Evolutionary conservation across 768 basidiomycete species (phyloP), one percentile per base, ranked within the genome.

Genomic region (Galerina sulciceps): DNA sequence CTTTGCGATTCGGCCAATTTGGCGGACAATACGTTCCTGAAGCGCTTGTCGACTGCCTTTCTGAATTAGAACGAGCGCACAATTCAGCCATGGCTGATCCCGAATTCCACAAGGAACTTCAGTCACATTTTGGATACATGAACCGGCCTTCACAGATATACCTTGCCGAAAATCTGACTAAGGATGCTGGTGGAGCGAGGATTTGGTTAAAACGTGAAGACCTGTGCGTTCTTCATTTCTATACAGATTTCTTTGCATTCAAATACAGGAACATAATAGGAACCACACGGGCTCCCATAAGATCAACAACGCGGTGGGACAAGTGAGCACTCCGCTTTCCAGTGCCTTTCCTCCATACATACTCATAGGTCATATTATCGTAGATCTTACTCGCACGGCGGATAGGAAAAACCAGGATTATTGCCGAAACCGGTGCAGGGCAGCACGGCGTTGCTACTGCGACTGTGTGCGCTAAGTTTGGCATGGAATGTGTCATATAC

Each of bases 281-380:
- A 99, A 99, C 72, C 96, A 99, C 71, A 99, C 97, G 0, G 97
- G 97, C 14, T 98, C 96, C 10, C 97, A 99, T 76, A 99, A 99
- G 75, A 99, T 99, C 70, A 99, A 99, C 76, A 99, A 99, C 72
- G 96, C 96, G 20, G 90, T 99, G 58, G 97, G 97, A 36, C 96
- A 96, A 82, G 90, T 87, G 66, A 61, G 79, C 67, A 26, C 22
- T 15, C 17, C 15, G 15, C 22, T 43, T 50, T 23, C 40, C 36
- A 40, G 13, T 3, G 23, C 4, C 31, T 45, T 26, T 23, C 14
- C 14, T 10, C 18, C 6, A 34, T 15, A 46, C 23, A 26, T 36
- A 31, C 48, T 15, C 15, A 23, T 15, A 52, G 31, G 48, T 41
- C 41, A 18, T 55, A 14, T 40, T 45, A n/a, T 17, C 11, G 22